A percentile compares a stretch with the other conserved stretches of the same genome.
phyloP scores from a whole-genome alignment of 805 yeast species.

The Ogataea pini region DNA sequence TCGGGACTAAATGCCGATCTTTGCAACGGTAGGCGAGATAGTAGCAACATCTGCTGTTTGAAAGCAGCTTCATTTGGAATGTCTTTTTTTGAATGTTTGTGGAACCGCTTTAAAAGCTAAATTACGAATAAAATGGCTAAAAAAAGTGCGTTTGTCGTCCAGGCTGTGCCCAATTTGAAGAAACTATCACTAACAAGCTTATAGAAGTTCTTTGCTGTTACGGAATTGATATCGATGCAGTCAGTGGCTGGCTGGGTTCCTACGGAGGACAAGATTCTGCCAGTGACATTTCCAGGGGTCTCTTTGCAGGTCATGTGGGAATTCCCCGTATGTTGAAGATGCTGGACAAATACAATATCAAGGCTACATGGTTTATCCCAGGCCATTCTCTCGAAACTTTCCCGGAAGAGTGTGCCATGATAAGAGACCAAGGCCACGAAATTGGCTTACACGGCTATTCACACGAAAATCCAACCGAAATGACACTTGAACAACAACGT shows the following conservation, averaged over 20 bases:
- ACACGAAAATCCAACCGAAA: constrained; percentile 39
- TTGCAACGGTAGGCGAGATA: neutral
- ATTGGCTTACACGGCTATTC: constrained; percentile 41
- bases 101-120: no score
- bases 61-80: neutral
- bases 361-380: constrained; percentile 41
- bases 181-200: neutral
- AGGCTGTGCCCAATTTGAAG: neutral
- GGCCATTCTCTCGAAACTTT: constrained; percentile 42
- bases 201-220: constrained; percentile 37
- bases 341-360: constrained; percentile 37
- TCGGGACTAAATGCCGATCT: constrained; percentile 1
- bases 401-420: constrained; percentile 38
- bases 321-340: constrained; percentile 37
- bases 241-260: constrained; percentile 41
- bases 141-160: constrained; percentile 2
- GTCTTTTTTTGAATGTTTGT: no score
- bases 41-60: neutral
- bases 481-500: constrained; percentile 38
- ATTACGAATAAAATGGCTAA: constrained; percentile 6
- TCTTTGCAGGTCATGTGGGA: constrained; percentile 41
- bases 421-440: constrained; percentile 39
- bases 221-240: constrained; percentile 42
- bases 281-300: constrained; percentile 39
- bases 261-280: constrained; percentile 40